Evolutionary conservation across 495 filamentous ascomycete species (phyloP).

Genomic region (Hypoxylon fragiforme): DNA sequence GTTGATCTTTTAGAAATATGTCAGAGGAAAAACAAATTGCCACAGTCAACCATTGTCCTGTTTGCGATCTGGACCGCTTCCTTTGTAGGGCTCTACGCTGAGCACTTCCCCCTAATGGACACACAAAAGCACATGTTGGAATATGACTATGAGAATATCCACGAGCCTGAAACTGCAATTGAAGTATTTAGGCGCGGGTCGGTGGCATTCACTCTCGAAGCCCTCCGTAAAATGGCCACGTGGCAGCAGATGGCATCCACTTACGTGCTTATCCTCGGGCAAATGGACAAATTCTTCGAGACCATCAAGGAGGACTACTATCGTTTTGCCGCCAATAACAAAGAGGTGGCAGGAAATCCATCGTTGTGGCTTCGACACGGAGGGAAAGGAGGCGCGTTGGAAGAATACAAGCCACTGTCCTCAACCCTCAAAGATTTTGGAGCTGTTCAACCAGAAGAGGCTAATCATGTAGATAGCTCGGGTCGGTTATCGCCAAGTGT

Average conservation of each 20-base stretch:
- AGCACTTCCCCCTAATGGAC: conserved; percentile 81
- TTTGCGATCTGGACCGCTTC: conserved; percentile 84
- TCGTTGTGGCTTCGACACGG: conserved; percentile 51
- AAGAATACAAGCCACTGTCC: conserved; percentile 64
- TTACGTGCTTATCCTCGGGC: conserved; percentile 68
- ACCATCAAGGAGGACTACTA: conserved; percentile 64
- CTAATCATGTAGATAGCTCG: conserved; percentile 34
- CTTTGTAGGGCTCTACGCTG: conserved; percentile 70
- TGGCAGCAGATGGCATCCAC: conserved; percentile 71
- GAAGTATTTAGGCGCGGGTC: conserved; percentile 43
- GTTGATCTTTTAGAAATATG: conserved; percentile 76
- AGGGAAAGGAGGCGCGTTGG: conserved; percentile 64
- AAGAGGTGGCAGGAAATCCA: conserved; percentile 2
- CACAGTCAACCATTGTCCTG: conserved; percentile 78
- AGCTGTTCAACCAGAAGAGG: conserved; percentile 39
- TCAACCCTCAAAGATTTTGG: conserved; percentile 48
- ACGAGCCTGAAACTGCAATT: conserved; percentile 31
- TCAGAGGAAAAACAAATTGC: conserved; percentile 64
- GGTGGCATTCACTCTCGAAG: conserved; percentile 45
- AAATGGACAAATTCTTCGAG: conserved; percentile 69
- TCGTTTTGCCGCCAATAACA: conserved; percentile 34
- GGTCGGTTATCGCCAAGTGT: conserved; percentile 38
- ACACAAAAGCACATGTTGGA: conserved; percentile 60
- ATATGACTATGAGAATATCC: conserved; percentile 34
- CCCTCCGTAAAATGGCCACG: conserved; percentile 61